phyloP scores from a whole-genome alignment of 306 rosid species.

The Cicer cuneatum region DNA sequence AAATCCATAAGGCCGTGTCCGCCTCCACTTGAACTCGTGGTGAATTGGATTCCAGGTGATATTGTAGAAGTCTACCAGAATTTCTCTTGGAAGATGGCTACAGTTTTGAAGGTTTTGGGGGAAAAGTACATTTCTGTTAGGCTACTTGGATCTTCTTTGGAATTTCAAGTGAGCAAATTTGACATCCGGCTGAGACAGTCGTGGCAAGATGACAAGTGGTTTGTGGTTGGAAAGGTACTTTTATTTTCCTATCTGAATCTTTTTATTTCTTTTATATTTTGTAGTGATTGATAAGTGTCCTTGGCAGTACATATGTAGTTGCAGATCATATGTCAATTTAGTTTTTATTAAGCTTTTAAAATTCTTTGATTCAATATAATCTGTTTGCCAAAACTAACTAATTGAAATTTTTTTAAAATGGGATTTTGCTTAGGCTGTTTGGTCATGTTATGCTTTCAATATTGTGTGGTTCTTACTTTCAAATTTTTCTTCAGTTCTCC shows the following conservation, averaged over 20 bases:
- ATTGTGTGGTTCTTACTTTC: constrained; percentile 14
- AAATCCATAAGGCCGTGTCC: constrained; percentile 84
- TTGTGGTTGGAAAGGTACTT: constrained; percentile 78
- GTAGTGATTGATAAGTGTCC: constrained; percentile 19
- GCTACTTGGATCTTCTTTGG: constrained; percentile 80
- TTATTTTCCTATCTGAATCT: constrained; percentile 24
- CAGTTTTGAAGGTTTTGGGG: constrained; percentile 72
- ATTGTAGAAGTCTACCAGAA: constrained; percentile 78
- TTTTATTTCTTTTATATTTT: constrained; percentile 24
- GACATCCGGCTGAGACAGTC: constrained; percentile 80
- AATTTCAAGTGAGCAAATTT: constrained; percentile 68
- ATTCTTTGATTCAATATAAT: constrained; percentile 23
- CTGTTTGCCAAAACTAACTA: constrained; percentile 25
- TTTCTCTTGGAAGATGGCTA: constrained; percentile 87
- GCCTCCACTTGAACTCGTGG: constrained; percentile 56
- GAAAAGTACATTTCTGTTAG: constrained; percentile 62
- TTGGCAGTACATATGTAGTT: constrained; percentile 37
- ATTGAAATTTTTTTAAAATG: constrained; percentile 12
- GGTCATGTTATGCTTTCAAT: constrained; percentile 40
- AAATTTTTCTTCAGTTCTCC: constrained; percentile 10
- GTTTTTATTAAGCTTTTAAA: constrained; percentile 38
- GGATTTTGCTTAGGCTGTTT: constrained; percentile 1
- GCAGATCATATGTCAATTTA: constrained; percentile 17
- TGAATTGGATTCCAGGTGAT: constrained; percentile 77
- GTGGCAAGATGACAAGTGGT: constrained; percentile 84